A percentile compares a stretch with the other conserved stretches of the same genome.
These are phyloP conservation scores for Paradendryphiella salina DNA, from an alignment of 2,329 filamentous ascomycete species.

Conservation along the genomic window DNA sequence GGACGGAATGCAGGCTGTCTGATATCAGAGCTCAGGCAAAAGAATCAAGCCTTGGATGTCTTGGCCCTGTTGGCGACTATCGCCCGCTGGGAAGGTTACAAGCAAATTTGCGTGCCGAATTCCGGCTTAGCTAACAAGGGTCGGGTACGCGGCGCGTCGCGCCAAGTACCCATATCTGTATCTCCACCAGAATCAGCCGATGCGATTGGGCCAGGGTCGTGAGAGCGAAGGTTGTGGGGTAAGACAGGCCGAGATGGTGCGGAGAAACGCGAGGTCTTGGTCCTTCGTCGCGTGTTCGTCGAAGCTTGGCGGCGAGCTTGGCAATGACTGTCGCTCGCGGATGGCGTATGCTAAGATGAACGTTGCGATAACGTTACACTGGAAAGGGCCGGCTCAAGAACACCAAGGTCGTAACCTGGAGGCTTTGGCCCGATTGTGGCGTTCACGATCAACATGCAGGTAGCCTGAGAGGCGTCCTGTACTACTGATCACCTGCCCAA, in stretches of 20 bases:
- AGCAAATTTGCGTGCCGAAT: conserved; percentile 24
- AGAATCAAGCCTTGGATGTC: conserved; percentile 17
- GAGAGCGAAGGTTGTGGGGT: neutral
- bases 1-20: neutral
- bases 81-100: conserved; percentile 25
- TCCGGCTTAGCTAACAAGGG: conserved; percentile 23
- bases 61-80: conserved; percentile 28
- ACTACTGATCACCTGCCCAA: neutral
- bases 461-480: neutral
- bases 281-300: conserved; percentile 17
- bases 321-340: conserved; percentile 11
- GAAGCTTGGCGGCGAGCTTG: conserved; percentile 16
- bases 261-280: conserved; percentile 18
- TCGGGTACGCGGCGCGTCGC: conserved; percentile 14
- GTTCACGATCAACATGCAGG: neutral
- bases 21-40: neutral
- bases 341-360: conserved; percentile 11
- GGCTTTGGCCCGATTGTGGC: neutral
- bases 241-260: conserved; percentile 7
- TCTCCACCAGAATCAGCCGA: neutral
- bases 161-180: conserved; percentile 8
- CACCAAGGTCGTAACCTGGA: neutral
- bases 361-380: neutral
- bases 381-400: conserved; percentile 12
- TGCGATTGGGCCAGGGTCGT: conserved; percentile 5